Evolutionary conservation across 2,329 filamentous ascomycete species (phyloP).

Genomic region (Davidsoniella australis): DNA sequence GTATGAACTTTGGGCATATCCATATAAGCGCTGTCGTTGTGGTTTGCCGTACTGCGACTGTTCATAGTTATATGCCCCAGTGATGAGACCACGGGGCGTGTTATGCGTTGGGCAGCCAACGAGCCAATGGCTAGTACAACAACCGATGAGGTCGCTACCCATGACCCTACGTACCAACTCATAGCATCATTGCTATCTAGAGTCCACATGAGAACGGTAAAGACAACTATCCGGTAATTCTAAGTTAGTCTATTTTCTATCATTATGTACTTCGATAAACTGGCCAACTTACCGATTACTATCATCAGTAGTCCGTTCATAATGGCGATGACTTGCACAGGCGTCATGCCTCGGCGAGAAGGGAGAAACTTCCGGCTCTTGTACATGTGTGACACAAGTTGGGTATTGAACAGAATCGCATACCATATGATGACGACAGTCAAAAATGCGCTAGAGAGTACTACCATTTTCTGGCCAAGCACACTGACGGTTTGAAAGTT

Average conservation of each 20-base stretch:
- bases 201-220: no score
- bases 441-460: background rate
- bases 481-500: no score
- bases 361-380: conserved; percentile 30
- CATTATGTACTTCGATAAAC: no score
- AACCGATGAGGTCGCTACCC: background rate
- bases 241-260: no score
- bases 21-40: no score
- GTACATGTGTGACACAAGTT: conserved; percentile 31
- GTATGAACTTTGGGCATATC: no score
- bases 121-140: background rate
- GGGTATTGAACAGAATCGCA: conserved; percentile 36
- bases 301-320: conserved; percentile 40
- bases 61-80: no score
- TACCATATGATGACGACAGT: conserved; percentile 32
- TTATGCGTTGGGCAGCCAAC: background rate
- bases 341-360: conserved; percentile 24
- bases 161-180: no score
- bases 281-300: conserved; percentile 28
- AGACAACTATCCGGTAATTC: no score
- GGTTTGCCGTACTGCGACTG: no score
- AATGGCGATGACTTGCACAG: conserved; percentile 38
- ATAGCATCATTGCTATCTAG: no score
- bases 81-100: no score
- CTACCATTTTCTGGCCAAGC: background rate